phyloP scores from a whole-genome alignment of 1,284 basidiomycete species.

The Ceratobasidium sp. region DNA sequence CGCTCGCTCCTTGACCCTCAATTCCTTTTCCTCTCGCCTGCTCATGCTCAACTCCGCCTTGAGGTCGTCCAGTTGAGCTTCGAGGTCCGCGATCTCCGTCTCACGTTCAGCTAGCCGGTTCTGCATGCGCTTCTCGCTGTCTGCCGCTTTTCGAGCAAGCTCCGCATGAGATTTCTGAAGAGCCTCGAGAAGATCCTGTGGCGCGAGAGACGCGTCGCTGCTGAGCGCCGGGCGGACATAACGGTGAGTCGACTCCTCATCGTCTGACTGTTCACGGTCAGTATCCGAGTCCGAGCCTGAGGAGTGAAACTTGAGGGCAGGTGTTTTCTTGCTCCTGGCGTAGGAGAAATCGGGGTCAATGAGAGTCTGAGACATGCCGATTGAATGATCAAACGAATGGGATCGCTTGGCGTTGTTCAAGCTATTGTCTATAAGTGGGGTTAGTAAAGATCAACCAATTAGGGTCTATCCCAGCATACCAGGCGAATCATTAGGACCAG shows the following conservation, averaged over 20 bases:
- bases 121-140: slow-evolving; percentile 72
- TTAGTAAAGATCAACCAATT: background rate
- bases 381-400: slow-evolving; percentile 30
- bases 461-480: background rate
- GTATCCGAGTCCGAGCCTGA: slow-evolving; percentile 45
- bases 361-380: slow-evolving; percentile 30
- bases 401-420: slow-evolving; percentile 38
- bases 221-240: slow-evolving; percentile 57
- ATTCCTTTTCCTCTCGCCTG: slow-evolving; percentile 87
- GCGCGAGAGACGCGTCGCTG: slow-evolving; percentile 61
- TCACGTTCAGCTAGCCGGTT: slow-evolving; percentile 75
- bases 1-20: slow-evolving; percentile 74
- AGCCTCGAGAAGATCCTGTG: slow-evolving; percentile 68
- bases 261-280: slow-evolving; percentile 44
- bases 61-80: slow-evolving; percentile 74
- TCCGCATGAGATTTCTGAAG: slow-evolving; percentile 77
- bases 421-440: slow-evolving; percentile 25
- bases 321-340: slow-evolving; percentile 4
- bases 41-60: slow-evolving; percentile 73
- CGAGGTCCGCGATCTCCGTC: slow-evolving; percentile 75
- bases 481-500: slow-evolving; percentile 23
- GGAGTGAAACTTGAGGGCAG: slow-evolving; percentile 35
- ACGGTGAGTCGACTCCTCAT: slow-evolving; percentile 53
- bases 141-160: slow-evolving; percentile 70
- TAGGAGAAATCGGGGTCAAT: slow-evolving; percentile 8